Evolutionary conservation across 73 alveolate genomes (phyloP).

Genomic region (Breviolum minutum): DNA sequence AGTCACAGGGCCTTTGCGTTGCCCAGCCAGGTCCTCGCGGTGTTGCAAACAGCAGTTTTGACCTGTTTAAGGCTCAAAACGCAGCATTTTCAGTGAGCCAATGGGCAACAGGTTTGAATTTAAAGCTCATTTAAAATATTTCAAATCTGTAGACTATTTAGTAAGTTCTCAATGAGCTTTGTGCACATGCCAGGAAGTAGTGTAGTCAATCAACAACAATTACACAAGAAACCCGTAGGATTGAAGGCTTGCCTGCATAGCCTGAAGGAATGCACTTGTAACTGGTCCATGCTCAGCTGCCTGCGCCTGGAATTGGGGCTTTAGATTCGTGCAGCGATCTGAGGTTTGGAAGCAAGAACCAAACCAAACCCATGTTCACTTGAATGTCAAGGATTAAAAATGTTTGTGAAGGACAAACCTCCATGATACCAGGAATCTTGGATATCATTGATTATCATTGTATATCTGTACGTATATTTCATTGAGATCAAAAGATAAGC

Average conservation of each 20-base stretch:
- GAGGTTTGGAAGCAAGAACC: no score
- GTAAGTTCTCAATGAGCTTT: no score
- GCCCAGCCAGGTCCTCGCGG: constrained; percentile 56
- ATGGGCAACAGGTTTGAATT: neutral
- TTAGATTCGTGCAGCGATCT: no score
- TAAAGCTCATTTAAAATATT: no score
- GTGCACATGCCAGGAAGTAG: neutral
- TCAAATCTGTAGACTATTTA: neutral
- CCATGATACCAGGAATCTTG: no score
- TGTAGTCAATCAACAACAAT: neutral
- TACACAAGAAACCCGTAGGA: neutral
- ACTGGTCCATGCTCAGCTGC: constrained; percentile 77
- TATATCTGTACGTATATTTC: no score
- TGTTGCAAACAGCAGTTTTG: neutral
- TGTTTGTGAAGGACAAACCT: no score
- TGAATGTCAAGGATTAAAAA: no score
- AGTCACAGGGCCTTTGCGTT: constrained; percentile 65
- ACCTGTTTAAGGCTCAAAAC: neutral
- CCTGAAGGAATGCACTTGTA: constrained; percentile 63
- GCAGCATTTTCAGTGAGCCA: neutral
- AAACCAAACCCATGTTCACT: no score
- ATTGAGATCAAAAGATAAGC: neutral
- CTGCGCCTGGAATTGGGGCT: neutral
- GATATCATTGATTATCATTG: no score
- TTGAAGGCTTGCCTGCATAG: constrained; percentile 28